These are phyloP conservation scores for Persicaria tinctoria DNA, from an alignment of 148 eudicot genomes.

Conservation along the genomic window DNA sequence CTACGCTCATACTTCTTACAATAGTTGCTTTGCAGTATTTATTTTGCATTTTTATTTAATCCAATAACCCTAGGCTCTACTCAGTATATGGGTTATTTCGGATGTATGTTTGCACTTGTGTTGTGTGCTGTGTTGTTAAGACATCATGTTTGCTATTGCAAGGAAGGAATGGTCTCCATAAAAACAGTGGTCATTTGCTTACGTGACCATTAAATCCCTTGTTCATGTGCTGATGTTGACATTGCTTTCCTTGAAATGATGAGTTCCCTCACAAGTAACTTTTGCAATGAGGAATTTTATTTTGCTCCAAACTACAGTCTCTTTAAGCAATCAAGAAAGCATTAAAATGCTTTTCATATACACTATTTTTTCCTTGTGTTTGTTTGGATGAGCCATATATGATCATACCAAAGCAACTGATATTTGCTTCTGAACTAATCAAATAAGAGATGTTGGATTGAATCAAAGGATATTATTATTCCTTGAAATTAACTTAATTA, in stretches of 20 bases:
- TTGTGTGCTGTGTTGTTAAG: no score
- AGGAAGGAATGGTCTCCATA: conserved; percentile 11
- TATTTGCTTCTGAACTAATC: neutral
- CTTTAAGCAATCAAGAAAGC: neutral
- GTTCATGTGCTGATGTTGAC: conserved; percentile 14
- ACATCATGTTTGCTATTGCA: conserved; percentile 7
- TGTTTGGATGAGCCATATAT: neutral
- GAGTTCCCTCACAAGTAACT: neutral
- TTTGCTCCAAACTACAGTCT: neutral
- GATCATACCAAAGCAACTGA: neutral
- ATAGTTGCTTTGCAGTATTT: conserved; percentile 1
- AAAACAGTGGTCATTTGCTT: neutral
- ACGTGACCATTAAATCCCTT: neutral
- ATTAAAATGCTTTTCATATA: neutral
- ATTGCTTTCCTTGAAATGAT: conserved; percentile 3
- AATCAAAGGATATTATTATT: conserved; percentile 1
- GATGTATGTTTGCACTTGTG: no score
- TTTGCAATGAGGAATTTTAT: neutral
- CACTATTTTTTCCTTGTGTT: neutral
- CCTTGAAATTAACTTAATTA: neutral
- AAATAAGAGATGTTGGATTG: neutral
- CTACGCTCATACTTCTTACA: neutral
- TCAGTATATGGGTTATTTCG: no score
- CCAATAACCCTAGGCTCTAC: no score
- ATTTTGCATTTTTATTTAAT: no score